phyloP scores from a whole-genome alignment of 1,139 yeast genomes.

The Magnusiomyces suaveolens region DNA sequence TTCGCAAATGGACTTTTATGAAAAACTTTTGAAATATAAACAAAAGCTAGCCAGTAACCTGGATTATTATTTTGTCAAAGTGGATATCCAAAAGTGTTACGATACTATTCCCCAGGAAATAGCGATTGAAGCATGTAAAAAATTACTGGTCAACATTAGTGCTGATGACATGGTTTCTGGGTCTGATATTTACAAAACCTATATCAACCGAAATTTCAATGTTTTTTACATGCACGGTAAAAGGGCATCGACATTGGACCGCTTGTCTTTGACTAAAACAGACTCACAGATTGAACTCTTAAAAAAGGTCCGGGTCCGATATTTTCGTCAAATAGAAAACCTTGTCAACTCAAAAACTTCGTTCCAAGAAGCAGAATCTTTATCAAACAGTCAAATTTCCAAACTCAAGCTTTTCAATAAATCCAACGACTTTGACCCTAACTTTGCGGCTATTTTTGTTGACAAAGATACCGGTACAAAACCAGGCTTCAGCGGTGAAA shows the following conservation, averaged over 20 bases:
- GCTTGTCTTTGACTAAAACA: neutral
- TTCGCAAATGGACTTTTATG: slow-evolving; percentile 15
- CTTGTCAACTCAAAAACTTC: neutral
- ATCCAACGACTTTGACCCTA: neutral
- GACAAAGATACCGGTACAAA: neutral
- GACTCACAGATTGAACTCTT: neutral
- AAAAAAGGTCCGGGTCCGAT: neutral
- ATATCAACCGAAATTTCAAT: neutral
- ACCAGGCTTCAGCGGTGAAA: neutral
- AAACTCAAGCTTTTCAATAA: neutral
- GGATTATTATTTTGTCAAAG: slow-evolving; percentile 47
- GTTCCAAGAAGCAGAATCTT: neutral
- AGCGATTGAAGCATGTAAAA: slow-evolving; percentile 27
- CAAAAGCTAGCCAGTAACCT: slow-evolving; percentile 27
- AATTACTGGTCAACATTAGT: slow-evolving; percentile 9
- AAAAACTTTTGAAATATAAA: slow-evolving; percentile 18
- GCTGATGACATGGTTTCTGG: neutral
- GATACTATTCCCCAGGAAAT: slow-evolving; percentile 56
- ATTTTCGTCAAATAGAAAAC: neutral
- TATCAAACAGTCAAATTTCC: neutral
- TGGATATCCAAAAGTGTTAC: slow-evolving; percentile 72
- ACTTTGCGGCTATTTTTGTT: neutral
- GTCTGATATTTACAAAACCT: neutral
- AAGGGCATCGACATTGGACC: neutral
- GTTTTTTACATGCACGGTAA: neutral